Evolutionary conservation across 305 asterid species (phyloP), one percentile per base, ranked within the genome.

Genomic region (Solanum hybrid): DNA sequence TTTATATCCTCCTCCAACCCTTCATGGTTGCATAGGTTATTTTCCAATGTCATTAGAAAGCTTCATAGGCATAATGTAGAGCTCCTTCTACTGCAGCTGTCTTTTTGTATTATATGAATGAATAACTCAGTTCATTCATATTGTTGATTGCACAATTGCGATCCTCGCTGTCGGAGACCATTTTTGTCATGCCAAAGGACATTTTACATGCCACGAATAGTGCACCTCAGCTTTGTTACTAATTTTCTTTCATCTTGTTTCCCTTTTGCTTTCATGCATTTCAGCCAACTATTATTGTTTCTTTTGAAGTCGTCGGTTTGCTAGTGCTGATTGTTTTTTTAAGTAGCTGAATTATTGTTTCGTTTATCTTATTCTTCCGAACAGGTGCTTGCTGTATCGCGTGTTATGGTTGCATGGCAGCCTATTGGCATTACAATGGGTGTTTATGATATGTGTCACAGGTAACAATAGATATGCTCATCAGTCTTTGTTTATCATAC

Each of bases 391-490:
- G 99, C 99, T 88, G 97, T 96, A 91, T 97, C 98, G 18, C 97
- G 99, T 6, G 95, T 97, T 90, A 95, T 97, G 98, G 99, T 97
- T 86, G 95, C 98, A 33, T 97, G 99, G 99, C 98, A 95, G 91
- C 98, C 99, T 61, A 95, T 97, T 92, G 99, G 99, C 93, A 92
- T 97, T 89, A 89, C 98, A 20, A 97, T 97, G 99, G 99, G 99
- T 79, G 98, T 96, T 35, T 97, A 97, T 89, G 99, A 97, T 89
- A 94, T 97, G 95, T 97, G 99, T 90, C 99, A 95, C 94, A 95
- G 99, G 99, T 97, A 96, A 26, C 22, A 67, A 29, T 71, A 20
- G 51, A 2, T 57, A 57, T 18, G 69, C 69, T 57, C 69, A 57
- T 57, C 69, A 57, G 69, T 57, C 69, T 57, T 57, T 57, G 69